Evolutionary conservation across 2,329 filamentous ascomycete species (phyloP).

Genomic region (Helotiales sp.): DNA sequence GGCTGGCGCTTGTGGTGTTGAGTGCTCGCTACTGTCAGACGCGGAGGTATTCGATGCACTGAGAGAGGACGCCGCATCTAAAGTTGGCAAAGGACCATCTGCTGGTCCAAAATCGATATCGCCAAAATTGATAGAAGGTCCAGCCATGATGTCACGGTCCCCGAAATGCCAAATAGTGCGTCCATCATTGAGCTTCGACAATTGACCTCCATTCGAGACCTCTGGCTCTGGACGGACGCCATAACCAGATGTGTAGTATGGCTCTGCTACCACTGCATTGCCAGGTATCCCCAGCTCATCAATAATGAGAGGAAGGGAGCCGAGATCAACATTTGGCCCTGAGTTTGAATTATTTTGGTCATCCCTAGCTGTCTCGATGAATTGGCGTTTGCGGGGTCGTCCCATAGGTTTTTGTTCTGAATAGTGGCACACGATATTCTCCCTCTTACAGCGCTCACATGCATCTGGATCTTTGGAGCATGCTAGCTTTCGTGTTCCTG

Average conservation of each 20-base stretch:
- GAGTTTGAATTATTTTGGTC: slow-evolving; percentile 9
- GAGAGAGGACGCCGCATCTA: slow-evolving; percentile 1
- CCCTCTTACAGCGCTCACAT: slow-evolving; percentile 58
- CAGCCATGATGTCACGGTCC: slow-evolving; percentile 13
- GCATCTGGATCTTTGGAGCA: slow-evolving; percentile 63
- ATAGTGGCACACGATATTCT: slow-evolving; percentile 59
- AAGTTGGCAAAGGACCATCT: not conserved
- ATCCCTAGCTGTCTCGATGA: slow-evolving; percentile 27
- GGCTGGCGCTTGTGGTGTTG: slow-evolving; percentile 3
- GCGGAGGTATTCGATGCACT: slow-evolving; percentile 19
- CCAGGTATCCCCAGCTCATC: slow-evolving; percentile 7
- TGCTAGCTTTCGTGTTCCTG: slow-evolving; percentile 63
- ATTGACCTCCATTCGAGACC: not conserved
- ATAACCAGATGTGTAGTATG: slow-evolving; percentile 20
- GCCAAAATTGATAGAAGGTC: slow-evolving; percentile 25
- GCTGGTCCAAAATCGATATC: slow-evolving; percentile 13
- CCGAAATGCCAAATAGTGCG: slow-evolving; percentile 26
- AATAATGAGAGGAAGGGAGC: slow-evolving; percentile 16
- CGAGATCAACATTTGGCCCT: slow-evolving; percentile 12
- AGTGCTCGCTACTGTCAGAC: slow-evolving; percentile 15
- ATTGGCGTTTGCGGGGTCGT: slow-evolving; percentile 58
- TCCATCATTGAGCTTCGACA: slow-evolving; percentile 6
- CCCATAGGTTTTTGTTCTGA: slow-evolving; percentile 68
- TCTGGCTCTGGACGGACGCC: not conserved
- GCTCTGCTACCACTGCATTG: slow-evolving; percentile 13